phyloP scores from a whole-genome alignment of 805 yeast genomes.

The Zygoascus bituminiphila region DNA sequence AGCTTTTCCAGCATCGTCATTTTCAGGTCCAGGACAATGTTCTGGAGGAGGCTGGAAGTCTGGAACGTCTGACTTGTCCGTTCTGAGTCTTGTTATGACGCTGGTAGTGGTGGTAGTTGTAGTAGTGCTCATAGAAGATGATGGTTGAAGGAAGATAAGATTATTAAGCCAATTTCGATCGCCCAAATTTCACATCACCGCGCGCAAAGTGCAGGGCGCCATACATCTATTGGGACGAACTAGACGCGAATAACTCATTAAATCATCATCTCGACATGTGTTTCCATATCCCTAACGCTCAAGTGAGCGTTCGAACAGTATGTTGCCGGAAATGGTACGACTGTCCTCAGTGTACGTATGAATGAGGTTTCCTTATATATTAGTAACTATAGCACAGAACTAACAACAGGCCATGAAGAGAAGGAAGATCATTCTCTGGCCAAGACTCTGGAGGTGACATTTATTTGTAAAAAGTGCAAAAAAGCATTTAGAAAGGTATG shows the following conservation, averaged over 20 bases:
- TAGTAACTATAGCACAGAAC: not conserved
- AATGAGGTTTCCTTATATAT: not conserved
- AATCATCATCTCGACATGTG: conserved; percentile 20
- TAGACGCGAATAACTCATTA: too few relatives aligned
- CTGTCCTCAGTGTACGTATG: conserved; percentile 26
- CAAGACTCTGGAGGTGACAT: conserved; percentile 26
- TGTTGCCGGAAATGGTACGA: conserved; percentile 30
- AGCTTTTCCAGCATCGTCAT: conserved; percentile 86
- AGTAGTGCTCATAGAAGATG: not conserved
- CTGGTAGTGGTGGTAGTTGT: not conserved
- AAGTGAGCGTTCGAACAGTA: conserved; percentile 28
- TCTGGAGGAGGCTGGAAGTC: conserved; percentile 65
- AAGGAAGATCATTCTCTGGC: conserved; percentile 25
- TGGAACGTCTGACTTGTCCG: conserved; percentile 27
- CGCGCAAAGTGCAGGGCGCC: not conserved
- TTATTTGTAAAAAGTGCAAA: conserved; percentile 28
- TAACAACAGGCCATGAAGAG: conserved; percentile 24
- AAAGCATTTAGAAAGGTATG: conserved; percentile 28
- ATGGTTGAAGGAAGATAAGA: not conserved
- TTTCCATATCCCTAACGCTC: conserved; percentile 27
- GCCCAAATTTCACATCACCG: not conserved
- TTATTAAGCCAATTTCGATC: not conserved
- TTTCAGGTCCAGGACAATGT: conserved; percentile 98
- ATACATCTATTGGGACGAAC: too few relatives aligned
- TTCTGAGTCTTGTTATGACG: too few relatives aligned